phyloP scores from a whole-genome alignment of 2,329 filamentous ascomycete species.

The Zasmidium citrigriseum region DNA sequence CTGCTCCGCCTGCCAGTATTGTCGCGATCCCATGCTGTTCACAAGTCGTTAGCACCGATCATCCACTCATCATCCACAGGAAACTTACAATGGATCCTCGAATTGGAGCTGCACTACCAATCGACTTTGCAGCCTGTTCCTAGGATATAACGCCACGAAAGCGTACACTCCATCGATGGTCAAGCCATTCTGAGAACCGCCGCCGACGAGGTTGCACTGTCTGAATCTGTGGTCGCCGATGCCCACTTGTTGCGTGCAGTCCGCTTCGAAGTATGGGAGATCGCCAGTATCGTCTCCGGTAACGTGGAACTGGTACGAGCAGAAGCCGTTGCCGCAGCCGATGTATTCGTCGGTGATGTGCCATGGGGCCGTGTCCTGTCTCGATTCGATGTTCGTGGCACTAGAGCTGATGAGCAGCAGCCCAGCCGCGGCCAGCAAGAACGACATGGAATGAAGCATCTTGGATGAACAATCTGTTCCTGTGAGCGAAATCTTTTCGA shows the following conservation, averaged over 20 bases:
- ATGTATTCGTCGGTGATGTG: neutral
- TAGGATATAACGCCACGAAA: neutral
- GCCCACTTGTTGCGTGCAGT: neutral
- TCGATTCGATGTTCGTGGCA: too few species aligned
- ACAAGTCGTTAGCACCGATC: neutral
- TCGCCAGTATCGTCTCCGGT: neutral
- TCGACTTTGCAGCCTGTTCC: neutral
- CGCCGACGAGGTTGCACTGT: neutral
- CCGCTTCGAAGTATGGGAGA: neutral
- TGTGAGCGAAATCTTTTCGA: too few species aligned
- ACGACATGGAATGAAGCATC: too few species aligned
- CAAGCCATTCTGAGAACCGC: neutral
- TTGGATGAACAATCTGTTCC: too few species aligned
- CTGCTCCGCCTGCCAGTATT: neutral
- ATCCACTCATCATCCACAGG: neutral
- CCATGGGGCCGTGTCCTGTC: neutral
- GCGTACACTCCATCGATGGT: neutral
- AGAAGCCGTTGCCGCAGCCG: neutral
- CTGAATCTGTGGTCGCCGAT: neutral
- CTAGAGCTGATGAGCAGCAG: too few species aligned
- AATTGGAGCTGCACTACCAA: neutral
- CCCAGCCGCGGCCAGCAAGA: too few species aligned
- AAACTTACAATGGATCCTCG: neutral
- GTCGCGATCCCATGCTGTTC: neutral
- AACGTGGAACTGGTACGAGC: constrained; percentile 1